Conservation (phyloP, 2,329 filamentous ascomycete species). For the Cladosporium sphaerospermum region DNA sequence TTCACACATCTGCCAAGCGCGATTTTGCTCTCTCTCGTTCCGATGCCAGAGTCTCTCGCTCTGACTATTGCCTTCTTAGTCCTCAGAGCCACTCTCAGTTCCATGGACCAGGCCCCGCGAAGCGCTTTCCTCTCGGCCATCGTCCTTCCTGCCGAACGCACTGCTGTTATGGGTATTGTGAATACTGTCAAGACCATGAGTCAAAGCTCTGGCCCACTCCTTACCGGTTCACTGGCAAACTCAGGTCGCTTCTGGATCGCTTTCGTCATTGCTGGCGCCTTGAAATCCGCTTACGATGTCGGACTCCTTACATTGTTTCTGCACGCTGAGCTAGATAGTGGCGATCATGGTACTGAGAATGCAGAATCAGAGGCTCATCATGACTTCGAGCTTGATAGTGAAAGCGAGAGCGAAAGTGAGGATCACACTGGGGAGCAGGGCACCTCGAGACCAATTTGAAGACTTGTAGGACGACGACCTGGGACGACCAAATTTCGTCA, state of each 20-base stretch:
- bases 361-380: too few species aligned
- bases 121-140: slow-evolving; percentile 63
- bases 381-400: too few species aligned
- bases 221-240: slow-evolving; percentile 59
- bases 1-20: slow-evolving; percentile 67
- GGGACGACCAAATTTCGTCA: too few species aligned
- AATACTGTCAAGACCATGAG: slow-evolving; percentile 63
- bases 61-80: slow-evolving; percentile 56
- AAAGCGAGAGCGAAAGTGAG: too few species aligned
- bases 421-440: too few species aligned
- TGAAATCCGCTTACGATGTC: slow-evolving; percentile 50
- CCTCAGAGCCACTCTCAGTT: slow-evolving; percentile 55
- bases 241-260: slow-evolving; percentile 54
- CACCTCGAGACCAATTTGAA: too few species aligned
- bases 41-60: slow-evolving; percentile 48
- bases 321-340: background rate
- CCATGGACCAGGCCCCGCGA: slow-evolving; percentile 66
- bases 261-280: slow-evolving; percentile 48
- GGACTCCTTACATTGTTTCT: slow-evolving; percentile 27
- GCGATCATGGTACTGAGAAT: too few species aligned
- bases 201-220: slow-evolving; percentile 55
- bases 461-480: too few species aligned
- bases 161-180: slow-evolving; percentile 63
- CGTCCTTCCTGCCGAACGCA: slow-evolving; percentile 59
- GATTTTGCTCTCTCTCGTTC: slow-evolving; percentile 56